These are phyloP conservation scores for Leptodontidium sp. DNA, from an alignment of 2,329 filamentous ascomycete species.

Conservation along the genomic window DNA sequence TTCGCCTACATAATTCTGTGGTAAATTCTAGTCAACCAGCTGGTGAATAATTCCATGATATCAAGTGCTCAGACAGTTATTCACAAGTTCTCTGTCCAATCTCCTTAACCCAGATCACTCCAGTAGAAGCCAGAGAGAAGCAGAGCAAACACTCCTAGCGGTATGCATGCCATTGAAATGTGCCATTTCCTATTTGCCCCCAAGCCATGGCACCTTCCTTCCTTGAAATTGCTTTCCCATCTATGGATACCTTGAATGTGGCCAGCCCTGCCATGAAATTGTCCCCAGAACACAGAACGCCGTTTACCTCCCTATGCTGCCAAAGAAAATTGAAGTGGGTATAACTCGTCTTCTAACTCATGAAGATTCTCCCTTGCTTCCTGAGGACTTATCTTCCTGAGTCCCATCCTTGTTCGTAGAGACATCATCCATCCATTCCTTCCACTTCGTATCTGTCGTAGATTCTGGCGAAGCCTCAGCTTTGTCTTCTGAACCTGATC, in stretches of 20 bases:
- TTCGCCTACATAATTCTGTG: no score
- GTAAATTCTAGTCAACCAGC: no score
- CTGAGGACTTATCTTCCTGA: constrained; percentile 22
- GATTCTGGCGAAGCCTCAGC: constrained; percentile 22
- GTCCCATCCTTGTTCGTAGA: constrained; percentile 32
- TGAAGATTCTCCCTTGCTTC: constrained; percentile 9
- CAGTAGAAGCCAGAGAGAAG: background rate
- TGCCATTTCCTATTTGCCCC: background rate
- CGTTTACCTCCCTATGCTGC: constrained; percentile 31
- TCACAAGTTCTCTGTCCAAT: background rate
- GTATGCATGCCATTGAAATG: background rate
- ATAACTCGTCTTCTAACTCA: constrained; percentile 32
- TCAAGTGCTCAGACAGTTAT: background rate
- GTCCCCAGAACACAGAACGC: constrained; percentile 30
- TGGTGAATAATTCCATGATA: no score
- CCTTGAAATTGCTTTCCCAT: constrained; percentile 1
- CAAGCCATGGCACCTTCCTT: background rate
- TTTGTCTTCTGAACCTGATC: constrained; percentile 24
- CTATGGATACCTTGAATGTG: constrained; percentile 4
- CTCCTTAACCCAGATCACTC: background rate
- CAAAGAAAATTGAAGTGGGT: constrained; percentile 32
- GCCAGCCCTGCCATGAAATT: background rate
- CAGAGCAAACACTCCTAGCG: background rate
- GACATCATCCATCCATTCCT: constrained; percentile 45
- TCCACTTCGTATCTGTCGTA: constrained; percentile 42